phyloP scores from a whole-genome alignment of 805 yeast genomes.

The Yamadazyma kitorensis region DNA sequence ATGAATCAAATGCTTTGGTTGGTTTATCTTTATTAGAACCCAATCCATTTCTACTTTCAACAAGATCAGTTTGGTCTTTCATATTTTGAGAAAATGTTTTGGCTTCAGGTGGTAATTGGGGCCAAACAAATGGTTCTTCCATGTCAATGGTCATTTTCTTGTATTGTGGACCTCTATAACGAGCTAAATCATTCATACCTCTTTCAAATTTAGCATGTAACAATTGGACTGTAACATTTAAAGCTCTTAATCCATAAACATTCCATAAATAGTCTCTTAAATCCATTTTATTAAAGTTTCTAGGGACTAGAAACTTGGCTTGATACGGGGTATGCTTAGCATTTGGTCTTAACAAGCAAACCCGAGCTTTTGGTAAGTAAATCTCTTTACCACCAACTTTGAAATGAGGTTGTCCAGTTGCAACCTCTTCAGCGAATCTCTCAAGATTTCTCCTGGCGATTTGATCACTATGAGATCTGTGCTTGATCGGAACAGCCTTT shows the following conservation, averaged over 20 bases:
- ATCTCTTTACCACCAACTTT: conserved; percentile 71
- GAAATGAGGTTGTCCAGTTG: conserved; percentile 73
- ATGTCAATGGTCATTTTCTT: conserved; percentile 97
- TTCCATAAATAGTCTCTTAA: conserved; percentile 90
- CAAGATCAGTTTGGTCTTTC: conserved; percentile 47
- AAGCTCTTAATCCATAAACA: conserved; percentile 84
- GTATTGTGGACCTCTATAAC: conserved; percentile 74
- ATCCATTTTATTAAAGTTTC: conserved; percentile 89
- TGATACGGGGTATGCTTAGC: conserved; percentile 98
- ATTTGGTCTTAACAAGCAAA: conserved; percentile 79
- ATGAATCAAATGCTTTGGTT: conserved; percentile 71
- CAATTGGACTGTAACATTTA: conserved; percentile 83
- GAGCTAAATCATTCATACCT: conserved; percentile 51
- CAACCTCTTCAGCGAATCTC: conserved; percentile 49
- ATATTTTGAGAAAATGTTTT: conserved; percentile 36
- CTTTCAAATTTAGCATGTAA: conserved; percentile 68
- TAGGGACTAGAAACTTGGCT: conserved; percentile 94
- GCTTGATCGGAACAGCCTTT: conserved; percentile 42
- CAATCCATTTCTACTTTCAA: conserved; percentile 46
- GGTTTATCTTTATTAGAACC: conserved; percentile 75
- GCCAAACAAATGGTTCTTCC: conserved; percentile 97
- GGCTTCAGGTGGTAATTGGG: conserved; percentile 49
- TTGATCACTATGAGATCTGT: conserved; percentile 30
- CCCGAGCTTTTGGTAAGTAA: conserved; percentile 82
- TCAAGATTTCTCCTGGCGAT: conserved; percentile 39